A percentile compares a stretch with the other conserved stretches of the same genome.
Conservation (phyloP, 1,284 basidiomycete species). For the Ceratobasidium sp. region DNA sequence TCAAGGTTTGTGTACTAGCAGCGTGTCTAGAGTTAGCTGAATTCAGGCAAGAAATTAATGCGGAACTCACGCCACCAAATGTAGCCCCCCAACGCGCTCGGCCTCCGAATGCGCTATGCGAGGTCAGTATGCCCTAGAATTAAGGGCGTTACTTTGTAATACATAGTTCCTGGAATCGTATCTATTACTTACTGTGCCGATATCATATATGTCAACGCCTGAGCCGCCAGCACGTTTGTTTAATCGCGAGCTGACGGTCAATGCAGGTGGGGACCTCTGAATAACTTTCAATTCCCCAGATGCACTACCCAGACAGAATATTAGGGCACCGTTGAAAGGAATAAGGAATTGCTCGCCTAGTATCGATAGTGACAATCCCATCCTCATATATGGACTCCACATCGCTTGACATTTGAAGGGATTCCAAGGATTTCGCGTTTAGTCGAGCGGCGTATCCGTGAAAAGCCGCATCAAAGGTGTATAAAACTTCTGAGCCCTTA, state of each 20-base stretch:
- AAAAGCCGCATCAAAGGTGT: conserved; percentile 5
- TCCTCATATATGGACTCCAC: conserved; percentile 10
- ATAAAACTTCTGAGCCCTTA: neutral
- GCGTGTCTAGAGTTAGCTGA: neutral
- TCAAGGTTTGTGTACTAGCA: conserved; percentile 11
- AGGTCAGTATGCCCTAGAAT: conserved; percentile 28
- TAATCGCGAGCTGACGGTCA: neutral
- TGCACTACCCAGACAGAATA: neutral
- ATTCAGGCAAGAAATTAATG: neutral
- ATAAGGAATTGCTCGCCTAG: neutral
- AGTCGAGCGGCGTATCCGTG: conserved; percentile 8
- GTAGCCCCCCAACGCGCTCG: conserved; percentile 29
- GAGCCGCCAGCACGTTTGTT: neutral
- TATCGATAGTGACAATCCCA: neutral
- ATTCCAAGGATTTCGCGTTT: neutral
- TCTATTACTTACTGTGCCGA: conserved; percentile 5
- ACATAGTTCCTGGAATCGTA: neutral
- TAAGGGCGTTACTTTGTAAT: neutral
- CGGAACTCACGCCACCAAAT: conserved; percentile 13
- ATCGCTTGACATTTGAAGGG: neutral
- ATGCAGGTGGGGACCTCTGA: neutral
- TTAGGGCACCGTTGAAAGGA: neutral
- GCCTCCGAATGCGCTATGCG: conserved; percentile 29
- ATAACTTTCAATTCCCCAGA: neutral
- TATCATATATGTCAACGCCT: conserved; percentile 9